A percentile compares a stretch with the other conserved stretches of the same genome.
Conservation (phyloP, 352 stramenopile species). For the Pythium insidiosum region DNA sequence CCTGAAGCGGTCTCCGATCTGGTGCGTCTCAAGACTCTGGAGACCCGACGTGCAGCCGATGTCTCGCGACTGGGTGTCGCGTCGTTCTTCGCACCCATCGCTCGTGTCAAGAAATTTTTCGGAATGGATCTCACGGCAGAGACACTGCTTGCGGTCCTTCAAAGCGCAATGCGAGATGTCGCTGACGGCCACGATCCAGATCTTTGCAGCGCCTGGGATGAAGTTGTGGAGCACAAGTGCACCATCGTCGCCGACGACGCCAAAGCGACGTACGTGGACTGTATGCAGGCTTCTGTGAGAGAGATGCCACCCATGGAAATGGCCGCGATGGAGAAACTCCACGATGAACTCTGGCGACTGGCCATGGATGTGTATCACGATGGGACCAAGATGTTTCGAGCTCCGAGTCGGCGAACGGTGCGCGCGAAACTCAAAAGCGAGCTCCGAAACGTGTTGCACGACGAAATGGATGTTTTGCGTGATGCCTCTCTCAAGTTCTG, state of each 20-base stretch:
- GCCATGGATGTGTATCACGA: slow-evolving; percentile 62
- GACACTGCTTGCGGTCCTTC: slow-evolving; percentile 33
- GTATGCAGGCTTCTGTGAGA: slow-evolving; percentile 41
- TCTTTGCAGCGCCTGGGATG: slow-evolving; percentile 56
- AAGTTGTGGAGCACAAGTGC: slow-evolving; percentile 52
- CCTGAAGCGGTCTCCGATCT: slow-evolving; percentile 21
- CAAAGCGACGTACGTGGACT: slow-evolving; percentile 66
- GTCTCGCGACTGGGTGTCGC: not conserved
- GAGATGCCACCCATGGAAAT: slow-evolving; percentile 60
- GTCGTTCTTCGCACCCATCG: slow-evolving; percentile 22
- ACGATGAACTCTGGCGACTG: slow-evolving; percentile 62
- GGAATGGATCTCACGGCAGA: slow-evolving; percentile 49
- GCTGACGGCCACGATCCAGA: slow-evolving; percentile 29
- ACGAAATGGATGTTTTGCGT: slow-evolving; percentile 28
- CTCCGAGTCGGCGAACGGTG: slow-evolving; percentile 31
- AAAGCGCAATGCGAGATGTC: slow-evolving; percentile 19
- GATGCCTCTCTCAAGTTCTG: slow-evolving; percentile 45
- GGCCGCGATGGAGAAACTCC: slow-evolving; percentile 48
- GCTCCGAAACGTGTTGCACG: slow-evolving; percentile 29
- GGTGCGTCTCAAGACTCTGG: slow-evolving; percentile 27
- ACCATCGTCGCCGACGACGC: slow-evolving; percentile 41
- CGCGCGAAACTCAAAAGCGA: slow-evolving; percentile 41
- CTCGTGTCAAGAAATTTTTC: slow-evolving; percentile 57
- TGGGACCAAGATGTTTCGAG: slow-evolving; percentile 23
- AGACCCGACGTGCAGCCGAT: slow-evolving; percentile 1